A percentile compares a stretch with the other conserved stretches of the same genome.
Evolutionary conservation across 371 early-diverging fungal genomes (phyloP).

Genomic region (Lichtheimia ornata): DNA sequence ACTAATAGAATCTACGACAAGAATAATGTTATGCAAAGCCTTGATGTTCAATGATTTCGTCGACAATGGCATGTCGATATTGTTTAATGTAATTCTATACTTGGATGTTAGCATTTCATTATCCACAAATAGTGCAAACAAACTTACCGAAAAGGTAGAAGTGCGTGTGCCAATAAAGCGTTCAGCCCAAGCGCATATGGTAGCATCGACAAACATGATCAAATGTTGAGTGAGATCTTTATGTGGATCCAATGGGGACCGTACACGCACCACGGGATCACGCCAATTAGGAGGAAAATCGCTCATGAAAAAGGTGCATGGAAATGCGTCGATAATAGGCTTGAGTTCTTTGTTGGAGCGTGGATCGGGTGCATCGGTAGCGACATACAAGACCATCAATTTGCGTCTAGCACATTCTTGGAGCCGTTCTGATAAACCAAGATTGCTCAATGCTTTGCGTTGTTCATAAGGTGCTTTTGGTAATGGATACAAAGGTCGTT

Average conservation of each 20-base stretch:
- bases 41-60: conserved; percentile 24
- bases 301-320: conserved; percentile 26
- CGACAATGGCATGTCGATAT: conserved; percentile 30
- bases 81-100: conserved; percentile 32
- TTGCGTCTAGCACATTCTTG: conserved; percentile 18
- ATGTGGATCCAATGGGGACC: conserved; percentile 26
- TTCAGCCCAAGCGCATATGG: conserved; percentile 31
- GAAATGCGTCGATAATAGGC: conserved; percentile 27
- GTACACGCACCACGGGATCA: conserved; percentile 12
- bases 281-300: conserved; percentile 22
- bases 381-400: conserved; percentile 30
- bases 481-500: conserved; percentile 12
- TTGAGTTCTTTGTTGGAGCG: conserved; percentile 16
- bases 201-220: conserved; percentile 34
- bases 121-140: background rate
- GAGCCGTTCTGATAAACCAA: conserved; percentile 12
- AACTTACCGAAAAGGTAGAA: conserved; percentile 31
- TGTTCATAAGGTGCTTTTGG: conserved; percentile 21
- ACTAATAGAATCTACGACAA: conserved; percentile 1
- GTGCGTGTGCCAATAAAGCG: conserved; percentile 30
- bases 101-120: background rate
- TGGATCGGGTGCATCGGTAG: conserved; percentile 25
- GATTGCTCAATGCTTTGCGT: conserved; percentile 10
- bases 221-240: conserved; percentile 25
- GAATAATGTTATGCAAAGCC: conserved; percentile 9